phyloP scores from a whole-genome alignment of 2,329 filamentous ascomycete genomes.

The Ceratocystis destructans region DNA sequence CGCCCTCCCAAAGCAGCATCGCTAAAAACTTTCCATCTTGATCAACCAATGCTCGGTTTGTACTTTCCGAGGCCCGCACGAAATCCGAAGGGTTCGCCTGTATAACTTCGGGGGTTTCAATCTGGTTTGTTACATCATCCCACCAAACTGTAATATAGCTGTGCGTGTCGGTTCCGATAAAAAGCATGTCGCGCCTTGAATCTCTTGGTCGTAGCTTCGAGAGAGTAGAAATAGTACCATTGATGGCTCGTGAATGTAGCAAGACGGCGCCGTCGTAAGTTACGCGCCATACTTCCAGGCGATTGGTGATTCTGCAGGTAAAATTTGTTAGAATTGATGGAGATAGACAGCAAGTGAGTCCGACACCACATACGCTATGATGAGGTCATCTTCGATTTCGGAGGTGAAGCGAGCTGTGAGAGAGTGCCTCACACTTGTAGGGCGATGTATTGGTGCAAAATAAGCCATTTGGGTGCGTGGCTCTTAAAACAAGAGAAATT shows the following conservation, averaged over 20 bases:
- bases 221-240: conserved; percentile 77
- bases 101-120: conserved; percentile 40
- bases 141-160: conserved; percentile 85
- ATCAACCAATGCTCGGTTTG: conserved; percentile 72
- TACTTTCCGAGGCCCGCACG: conserved; percentile 66
- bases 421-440: conserved; percentile 83
- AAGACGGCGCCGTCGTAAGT: conserved; percentile 51
- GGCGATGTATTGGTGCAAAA: conserved; percentile 79
- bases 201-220: conserved; percentile 64
- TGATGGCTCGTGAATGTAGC: conserved; percentile 56
- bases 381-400: conserved; percentile 62
- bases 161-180: conserved; percentile 79
- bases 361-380: conserved; percentile 55
- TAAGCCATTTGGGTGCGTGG: conserved; percentile 58
- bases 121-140: conserved; percentile 44
- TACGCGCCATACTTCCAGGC: conserved; percentile 69
- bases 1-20: conserved; percentile 47
- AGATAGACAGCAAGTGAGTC: neutral
- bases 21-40: conserved; percentile 52
- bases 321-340: conserved; percentile 21
- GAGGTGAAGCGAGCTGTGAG: conserved; percentile 65
- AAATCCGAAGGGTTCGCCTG: conserved; percentile 43
- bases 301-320: conserved; percentile 57
- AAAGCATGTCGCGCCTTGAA: conserved; percentile 67
- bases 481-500: neutral